These are phyloP conservation scores for Trichophyton simii DNA, from an alignment of 2,329 filamentous ascomycete genomes.

Conservation along the genomic window DNA sequence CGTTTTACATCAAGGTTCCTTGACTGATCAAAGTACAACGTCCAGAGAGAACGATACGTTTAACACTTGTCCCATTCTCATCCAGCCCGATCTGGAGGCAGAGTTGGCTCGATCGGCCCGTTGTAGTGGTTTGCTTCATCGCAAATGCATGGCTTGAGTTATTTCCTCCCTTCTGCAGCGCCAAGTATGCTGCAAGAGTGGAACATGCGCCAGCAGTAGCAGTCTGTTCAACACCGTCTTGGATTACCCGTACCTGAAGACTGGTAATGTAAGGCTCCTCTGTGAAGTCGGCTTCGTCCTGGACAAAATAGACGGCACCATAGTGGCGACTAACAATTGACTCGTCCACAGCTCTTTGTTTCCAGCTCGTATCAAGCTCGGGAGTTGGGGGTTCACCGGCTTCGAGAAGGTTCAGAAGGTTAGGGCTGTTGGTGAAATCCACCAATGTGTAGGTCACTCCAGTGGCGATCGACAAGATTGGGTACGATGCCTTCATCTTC, in stretches of 20 bases:
- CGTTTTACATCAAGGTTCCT: slow-evolving; percentile 11
- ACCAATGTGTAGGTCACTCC: slow-evolving; percentile 48
- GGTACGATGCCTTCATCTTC: slow-evolving; percentile 27
- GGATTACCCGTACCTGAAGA: slow-evolving; percentile 23
- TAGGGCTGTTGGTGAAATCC: slow-evolving; percentile 19
- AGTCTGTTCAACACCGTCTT: slow-evolving; percentile 33
- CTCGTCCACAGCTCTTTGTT: neutral
- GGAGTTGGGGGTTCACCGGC: slow-evolving; percentile 18
- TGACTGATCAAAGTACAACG: slow-evolving; percentile 14
- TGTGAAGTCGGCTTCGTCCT: slow-evolving; percentile 16
- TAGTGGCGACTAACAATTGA: slow-evolving; percentile 13
- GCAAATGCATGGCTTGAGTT: slow-evolving; percentile 24
- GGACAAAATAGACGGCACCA: slow-evolving; percentile 23
- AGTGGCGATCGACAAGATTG: slow-evolving; percentile 52
- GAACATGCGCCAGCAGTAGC: slow-evolving; percentile 42
- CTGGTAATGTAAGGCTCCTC: slow-evolving; percentile 20
- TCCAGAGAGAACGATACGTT: slow-evolving; percentile 14
- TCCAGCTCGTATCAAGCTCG: slow-evolving; percentile 22
- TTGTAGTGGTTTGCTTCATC: slow-evolving; percentile 41
- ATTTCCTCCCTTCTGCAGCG: slow-evolving; percentile 30
- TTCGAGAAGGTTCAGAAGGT: slow-evolving; percentile 16
- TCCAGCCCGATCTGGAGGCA: slow-evolving; percentile 34
- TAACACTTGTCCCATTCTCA: slow-evolving; percentile 17
- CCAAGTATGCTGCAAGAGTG: slow-evolving; percentile 34
- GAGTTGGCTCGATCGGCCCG: slow-evolving; percentile 40